Conservation (phyloP, 1,139 yeast genomes). For the Nakaseomyces kungkrabaensis region DNA sequence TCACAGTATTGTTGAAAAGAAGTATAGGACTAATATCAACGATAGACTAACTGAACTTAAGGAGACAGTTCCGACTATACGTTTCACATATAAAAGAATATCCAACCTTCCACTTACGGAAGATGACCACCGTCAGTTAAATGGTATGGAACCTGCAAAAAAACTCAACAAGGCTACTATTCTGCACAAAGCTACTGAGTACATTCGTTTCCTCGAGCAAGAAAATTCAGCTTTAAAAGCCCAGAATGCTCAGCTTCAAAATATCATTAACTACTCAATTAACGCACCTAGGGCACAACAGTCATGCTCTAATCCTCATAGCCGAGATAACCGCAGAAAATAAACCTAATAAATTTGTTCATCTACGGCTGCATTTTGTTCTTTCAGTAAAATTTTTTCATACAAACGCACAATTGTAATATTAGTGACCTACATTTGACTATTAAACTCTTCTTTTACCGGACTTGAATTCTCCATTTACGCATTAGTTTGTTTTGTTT, state of each 20-base stretch:
- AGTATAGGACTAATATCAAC: conserved; percentile 64
- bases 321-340: not conserved
- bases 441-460: too few species aligned
- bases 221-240: conserved; percentile 33
- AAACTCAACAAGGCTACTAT: conserved; percentile 86
- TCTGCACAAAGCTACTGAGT: conserved; percentile 81
- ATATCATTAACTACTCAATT: conserved; percentile 11
- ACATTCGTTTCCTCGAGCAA: conserved; percentile 55
- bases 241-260: conserved; percentile 46
- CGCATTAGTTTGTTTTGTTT: too few species aligned
- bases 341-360: not conserved
- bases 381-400: not conserved
- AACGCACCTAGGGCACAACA: not conserved
- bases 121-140: conserved; percentile 39
- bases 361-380: not conserved
- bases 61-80: conserved; percentile 58
- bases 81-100: conserved; percentile 32
- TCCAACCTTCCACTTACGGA: conserved; percentile 30
- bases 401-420: too few species aligned
- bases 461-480: too few species aligned
- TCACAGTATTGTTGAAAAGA: conserved; percentile 68
- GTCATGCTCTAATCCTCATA: not conserved
- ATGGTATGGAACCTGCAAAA: conserved; percentile 80
- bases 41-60: conserved; percentile 55
- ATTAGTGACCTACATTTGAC: too few species aligned